Percentiles rank a stretch among this genome's conserved stretches.
Conservation (phyloP, 2,329 filamentous ascomycete species). For the Epichloe elymi region DNA sequence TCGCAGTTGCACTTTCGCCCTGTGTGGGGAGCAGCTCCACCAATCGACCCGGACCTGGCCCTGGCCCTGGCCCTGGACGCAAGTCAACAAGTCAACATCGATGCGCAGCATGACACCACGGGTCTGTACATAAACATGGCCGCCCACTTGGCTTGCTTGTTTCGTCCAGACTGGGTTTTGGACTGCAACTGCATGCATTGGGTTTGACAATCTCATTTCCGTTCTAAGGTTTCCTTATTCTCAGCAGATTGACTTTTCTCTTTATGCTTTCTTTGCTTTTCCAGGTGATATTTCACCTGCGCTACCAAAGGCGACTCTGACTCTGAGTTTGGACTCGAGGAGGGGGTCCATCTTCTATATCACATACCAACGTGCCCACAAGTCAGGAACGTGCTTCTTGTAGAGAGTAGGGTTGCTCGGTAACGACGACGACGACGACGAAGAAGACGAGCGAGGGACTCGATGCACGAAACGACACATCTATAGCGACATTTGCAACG, state of each 20-base stretch:
- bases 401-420: neutral
- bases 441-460: neutral
- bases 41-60: too few relatives aligned
- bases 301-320: neutral
- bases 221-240: neutral
- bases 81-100: neutral
- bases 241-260: neutral
- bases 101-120: neutral
- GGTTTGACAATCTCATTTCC: neutral
- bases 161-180: neutral
- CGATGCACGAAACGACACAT: neutral
- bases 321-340: neutral
- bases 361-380: neutral
- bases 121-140: neutral
- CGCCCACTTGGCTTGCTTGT: constrained; percentile 3
- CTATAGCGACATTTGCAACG: neutral
- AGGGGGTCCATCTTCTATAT: neutral
- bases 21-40: neutral
- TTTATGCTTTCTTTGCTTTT: neutral
- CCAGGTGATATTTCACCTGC: neutral
- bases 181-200: neutral
- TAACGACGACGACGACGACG: neutral
- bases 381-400: neutral
- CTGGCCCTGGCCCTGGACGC: neutral
- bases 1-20: neutral